phyloP scores from a whole-genome alignment of 1,284 basidiomycete genomes.

The Amylostereum areolatum region DNA sequence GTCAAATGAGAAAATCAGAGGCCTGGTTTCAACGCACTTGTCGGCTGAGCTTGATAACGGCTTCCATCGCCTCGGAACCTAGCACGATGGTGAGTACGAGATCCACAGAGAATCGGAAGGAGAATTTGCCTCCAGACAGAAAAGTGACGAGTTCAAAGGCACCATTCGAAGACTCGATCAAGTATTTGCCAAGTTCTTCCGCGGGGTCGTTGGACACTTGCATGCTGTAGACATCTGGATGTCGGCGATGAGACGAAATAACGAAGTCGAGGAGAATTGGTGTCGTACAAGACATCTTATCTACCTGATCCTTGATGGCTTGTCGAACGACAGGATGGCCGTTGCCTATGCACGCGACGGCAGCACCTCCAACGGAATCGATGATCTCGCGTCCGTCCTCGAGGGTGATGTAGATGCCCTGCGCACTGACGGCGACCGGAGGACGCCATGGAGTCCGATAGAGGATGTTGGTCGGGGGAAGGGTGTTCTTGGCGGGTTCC shows the following conservation, averaged over 20 bases:
- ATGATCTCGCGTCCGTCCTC: slow-evolving; percentile 62
- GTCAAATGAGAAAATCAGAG: background rate
- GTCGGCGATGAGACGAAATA: background rate
- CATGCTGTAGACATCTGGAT: slow-evolving; percentile 74
- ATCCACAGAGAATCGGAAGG: background rate
- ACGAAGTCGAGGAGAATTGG: too few relatives aligned
- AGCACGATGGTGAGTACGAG: slow-evolving; percentile 1
- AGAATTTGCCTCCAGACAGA: slow-evolving; percentile 57
- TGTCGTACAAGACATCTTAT: slow-evolving; percentile 61
- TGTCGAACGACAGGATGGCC: slow-evolving; percentile 64
- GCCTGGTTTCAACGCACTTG: slow-evolving; percentile 41
- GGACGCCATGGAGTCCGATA: slow-evolving; percentile 58
- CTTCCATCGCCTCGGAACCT: slow-evolving; percentile 86
- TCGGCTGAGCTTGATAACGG: slow-evolving; percentile 69
- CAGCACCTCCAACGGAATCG: slow-evolving; percentile 80
- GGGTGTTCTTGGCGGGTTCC: background rate
- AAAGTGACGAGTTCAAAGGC: slow-evolving; percentile 68
- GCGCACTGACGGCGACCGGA: slow-evolving; percentile 55
- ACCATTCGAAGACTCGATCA: slow-evolving; percentile 61
- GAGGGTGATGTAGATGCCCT: slow-evolving; percentile 67
- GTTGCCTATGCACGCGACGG: slow-evolving; percentile 75
- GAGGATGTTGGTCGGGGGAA: slow-evolving; percentile 24
- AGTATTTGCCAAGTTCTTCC: slow-evolving; percentile 62
- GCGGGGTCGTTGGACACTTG: slow-evolving; percentile 74
- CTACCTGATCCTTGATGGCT: slow-evolving; percentile 73